Conservation (phyloP, 78 protist species). For the Capsaspora owczarzaki region DNA sequence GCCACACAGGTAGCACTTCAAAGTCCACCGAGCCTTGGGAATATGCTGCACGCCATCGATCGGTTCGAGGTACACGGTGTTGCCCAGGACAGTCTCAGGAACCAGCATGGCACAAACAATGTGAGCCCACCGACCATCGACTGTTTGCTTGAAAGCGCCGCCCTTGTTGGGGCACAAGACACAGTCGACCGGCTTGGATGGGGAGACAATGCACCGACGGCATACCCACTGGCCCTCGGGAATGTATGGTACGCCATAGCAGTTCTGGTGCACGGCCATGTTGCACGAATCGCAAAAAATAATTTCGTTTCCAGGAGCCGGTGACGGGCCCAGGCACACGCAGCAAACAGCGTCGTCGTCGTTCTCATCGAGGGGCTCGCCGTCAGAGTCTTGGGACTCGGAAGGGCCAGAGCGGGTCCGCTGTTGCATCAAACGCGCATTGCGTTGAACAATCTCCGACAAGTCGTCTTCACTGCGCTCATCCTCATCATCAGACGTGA, state of each 20-base stretch:
- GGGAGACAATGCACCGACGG: constrained; percentile 10
- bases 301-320: constrained; percentile 6
- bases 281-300: constrained; percentile 32
- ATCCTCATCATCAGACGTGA: too few relatives aligned
- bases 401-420: background rate
- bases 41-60: background rate
- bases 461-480: too few relatives aligned
- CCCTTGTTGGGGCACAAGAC: constrained; percentile 10
- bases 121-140: constrained; percentile 27
- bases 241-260: constrained; percentile 24
- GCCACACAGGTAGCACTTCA: constrained; percentile 13
- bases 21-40: background rate
- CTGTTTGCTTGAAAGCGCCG: constrained; percentile 44
- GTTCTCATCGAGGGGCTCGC: too few relatives aligned
- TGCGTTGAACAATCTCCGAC: background rate
- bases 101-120: constrained; percentile 20
- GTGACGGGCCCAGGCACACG: constrained; percentile 10
- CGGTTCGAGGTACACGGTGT: constrained; percentile 2
- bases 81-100: constrained; percentile 13
- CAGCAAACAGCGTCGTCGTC: constrained; percentile 8
- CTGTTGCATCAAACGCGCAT: too few relatives aligned
- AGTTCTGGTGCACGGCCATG: constrained; percentile 28
- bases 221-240: constrained; percentile 37
- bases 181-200: background rate
- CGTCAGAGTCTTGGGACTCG: too few relatives aligned